Evolutionary conservation across 768 basidiomycete genomes (phyloP).

Genomic region (Amanita pallidorosea): DNA sequence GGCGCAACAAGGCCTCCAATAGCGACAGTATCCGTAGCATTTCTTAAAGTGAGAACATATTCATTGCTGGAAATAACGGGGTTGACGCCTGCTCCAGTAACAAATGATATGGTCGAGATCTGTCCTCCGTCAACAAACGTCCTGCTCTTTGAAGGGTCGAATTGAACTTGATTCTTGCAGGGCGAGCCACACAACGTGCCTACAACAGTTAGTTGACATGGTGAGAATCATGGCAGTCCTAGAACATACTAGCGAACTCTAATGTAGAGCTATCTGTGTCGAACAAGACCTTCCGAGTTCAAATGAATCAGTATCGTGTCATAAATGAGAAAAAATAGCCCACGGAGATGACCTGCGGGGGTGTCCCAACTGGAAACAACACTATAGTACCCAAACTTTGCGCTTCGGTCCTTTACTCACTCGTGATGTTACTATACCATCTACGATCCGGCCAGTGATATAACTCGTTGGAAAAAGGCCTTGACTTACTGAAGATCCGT

Average conservation of each 20-base stretch:
- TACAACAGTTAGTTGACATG: too few relatives aligned
- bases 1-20: too few relatives aligned
- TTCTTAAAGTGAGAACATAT: conserved; percentile 17
- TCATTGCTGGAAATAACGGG: conserved; percentile 36
- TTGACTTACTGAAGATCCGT: conserved; percentile 42
- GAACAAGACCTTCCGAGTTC: conserved; percentile 34
- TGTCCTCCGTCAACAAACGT: conserved; percentile 36
- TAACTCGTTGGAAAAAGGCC: neutral
- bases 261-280: conserved; percentile 30
- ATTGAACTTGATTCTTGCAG: conserved; percentile 15
- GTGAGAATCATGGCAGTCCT: too few relatives aligned
- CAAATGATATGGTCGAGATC: conserved; percentile 35
- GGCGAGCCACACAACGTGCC: too few relatives aligned
- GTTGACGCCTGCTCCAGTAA: conserved; percentile 46
- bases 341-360: conserved; percentile 33
- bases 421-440: conserved; percentile 43
- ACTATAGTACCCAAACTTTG: neutral
- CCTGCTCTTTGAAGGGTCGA: conserved; percentile 36
- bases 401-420: conserved; percentile 12
- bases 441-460: conserved; percentile 14
- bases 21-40: too few relatives aligned
- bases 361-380: conserved; percentile 33
- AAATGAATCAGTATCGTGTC: neutral
- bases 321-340: conserved; percentile 6
- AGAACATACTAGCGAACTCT: too few relatives aligned